These are phyloP conservation scores for Tricholoma sp. DNA, from an alignment of 768 basidiomycete genomes.

Conservation along the genomic window DNA sequence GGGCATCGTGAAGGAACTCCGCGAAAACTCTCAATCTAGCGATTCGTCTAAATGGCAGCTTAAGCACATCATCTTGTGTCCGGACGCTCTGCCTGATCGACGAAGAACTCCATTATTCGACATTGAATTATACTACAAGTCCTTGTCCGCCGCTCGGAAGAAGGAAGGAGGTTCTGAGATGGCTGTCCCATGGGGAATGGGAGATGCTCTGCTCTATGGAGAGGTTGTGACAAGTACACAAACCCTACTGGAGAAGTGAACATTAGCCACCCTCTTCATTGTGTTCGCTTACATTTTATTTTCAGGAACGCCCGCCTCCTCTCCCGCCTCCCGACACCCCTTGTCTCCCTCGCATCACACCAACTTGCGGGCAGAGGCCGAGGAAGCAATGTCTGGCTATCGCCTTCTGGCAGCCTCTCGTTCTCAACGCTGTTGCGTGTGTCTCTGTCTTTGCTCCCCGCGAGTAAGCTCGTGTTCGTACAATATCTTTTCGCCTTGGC, in stretches of 20 bases:
- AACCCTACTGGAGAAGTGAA: slow-evolving; percentile 89
- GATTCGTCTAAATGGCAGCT: slow-evolving; percentile 36
- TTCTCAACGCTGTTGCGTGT: slow-evolving; percentile 73
- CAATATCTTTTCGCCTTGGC: slow-evolving; percentile 92
- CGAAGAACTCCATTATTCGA: slow-evolving; percentile 73
- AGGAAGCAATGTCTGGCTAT: slow-evolving; percentile 88
- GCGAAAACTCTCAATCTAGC: slow-evolving; percentile 15
- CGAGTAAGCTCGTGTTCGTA: slow-evolving; percentile 77
- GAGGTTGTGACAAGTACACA: slow-evolving; percentile 94
- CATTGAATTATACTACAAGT: slow-evolving; percentile 51
- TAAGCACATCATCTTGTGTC: slow-evolving; percentile 52
- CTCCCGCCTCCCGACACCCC: slow-evolving; percentile 60
- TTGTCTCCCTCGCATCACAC: slow-evolving; percentile 80
- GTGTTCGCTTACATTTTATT: background rate
- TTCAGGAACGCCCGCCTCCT: slow-evolving; percentile 76
- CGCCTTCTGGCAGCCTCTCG: slow-evolving; percentile 83
- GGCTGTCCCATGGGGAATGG: slow-evolving; percentile 47
- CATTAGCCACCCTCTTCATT: slow-evolving; percentile 2
- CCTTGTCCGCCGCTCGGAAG: slow-evolving; percentile 34
- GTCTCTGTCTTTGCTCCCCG: slow-evolving; percentile 43
- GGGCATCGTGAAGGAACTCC: slow-evolving; percentile 25
- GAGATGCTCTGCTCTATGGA: slow-evolving; percentile 79
- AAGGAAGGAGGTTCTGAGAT: slow-evolving; percentile 19
- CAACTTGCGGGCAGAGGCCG: slow-evolving; percentile 88
- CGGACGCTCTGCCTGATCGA: slow-evolving; percentile 42